A percentile compares a stretch with the other conserved stretches of the same genome.
Evolutionary conservation across 306 rosid species (phyloP).

Genomic region (Inga leiocalycina): DNA sequence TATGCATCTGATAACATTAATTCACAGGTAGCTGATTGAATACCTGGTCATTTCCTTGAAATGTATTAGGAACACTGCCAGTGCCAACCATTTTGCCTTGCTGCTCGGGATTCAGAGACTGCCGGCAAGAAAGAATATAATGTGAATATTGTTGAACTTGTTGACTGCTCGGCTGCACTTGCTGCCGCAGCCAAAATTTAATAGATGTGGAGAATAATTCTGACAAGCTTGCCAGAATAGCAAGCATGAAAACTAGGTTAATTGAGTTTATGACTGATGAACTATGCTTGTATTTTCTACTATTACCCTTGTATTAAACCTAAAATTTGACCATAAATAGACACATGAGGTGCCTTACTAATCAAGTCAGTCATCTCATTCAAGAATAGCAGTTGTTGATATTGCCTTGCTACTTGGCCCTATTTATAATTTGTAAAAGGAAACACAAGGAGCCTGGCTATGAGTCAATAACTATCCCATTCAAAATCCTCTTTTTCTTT

Average conservation of each 20-base stretch:
- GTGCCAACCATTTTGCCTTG: slow-evolving; percentile 51
- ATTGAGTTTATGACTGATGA: background rate
- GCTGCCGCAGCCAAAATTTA: slow-evolving; percentile 45
- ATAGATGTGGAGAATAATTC: slow-evolving; percentile 19
- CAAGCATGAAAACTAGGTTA: background rate
- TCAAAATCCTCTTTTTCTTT: background rate
- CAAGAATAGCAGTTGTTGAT: background rate
- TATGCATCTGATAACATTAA: slow-evolving; percentile 14
- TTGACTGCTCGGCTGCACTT: slow-evolving; percentile 46
- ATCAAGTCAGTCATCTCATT: background rate
- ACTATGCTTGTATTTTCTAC: background rate
- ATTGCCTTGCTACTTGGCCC: background rate
- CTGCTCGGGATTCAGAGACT: slow-evolving; percentile 53
- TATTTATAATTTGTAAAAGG: background rate
- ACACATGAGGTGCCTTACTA: background rate
- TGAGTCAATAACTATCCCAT: background rate
- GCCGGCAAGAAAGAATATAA: slow-evolving; percentile 51
- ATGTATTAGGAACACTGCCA: slow-evolving; percentile 43
- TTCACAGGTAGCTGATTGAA: slow-evolving; percentile 23
- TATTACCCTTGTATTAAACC: background rate
- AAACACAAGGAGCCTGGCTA: background rate
- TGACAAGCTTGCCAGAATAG: background rate
- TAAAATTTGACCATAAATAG: background rate
- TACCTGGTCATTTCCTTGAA: slow-evolving; percentile 72
- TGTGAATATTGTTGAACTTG: slow-evolving; percentile 47